Base-by-base conservation (phyloP, 2,329 filamentous ascomycete genomes). In the Harringtonia aguacate region DNA sequence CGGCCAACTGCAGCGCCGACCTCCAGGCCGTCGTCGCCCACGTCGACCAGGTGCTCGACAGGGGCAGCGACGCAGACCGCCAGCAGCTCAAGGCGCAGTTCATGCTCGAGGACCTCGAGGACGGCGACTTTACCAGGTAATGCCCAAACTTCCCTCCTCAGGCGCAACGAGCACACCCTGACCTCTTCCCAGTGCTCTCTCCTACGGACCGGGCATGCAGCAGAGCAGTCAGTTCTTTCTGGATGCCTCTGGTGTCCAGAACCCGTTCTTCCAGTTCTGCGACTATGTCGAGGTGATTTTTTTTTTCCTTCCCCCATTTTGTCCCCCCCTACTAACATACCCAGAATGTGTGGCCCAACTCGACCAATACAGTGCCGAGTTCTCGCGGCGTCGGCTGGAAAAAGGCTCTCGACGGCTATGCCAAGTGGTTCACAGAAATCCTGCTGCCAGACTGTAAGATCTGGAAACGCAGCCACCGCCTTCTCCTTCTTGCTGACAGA, bases 181-280 rank as follows among this genome's bases (percentile, higher is more conserved):
- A 12, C 36, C 10, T 20, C 24, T 1, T 14, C 1, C 4, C 40
- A 67, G 65, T 41, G 69, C 69, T 0, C 59, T 79, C 24, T 62
- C 72, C 51, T 69, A 69, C 36, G 77, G 73, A 0, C 75, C 75
- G 1, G 77, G 69, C 64, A 53, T 66, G 4, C 79, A 73, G 72
- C 77, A 81, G 55, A 59, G 59, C 17, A 45, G 44, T 8, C 49
- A 52, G 38, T 48, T 50, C 35, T 53, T 40, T 31, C 22, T 42
- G 43, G 61, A 63, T 50, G 69, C 71, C 49, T 65, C 62, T 47
- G 63, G 60, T 10, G 56, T 70, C 52, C 39, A 20, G 33, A 44
- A 45, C 20, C 18, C 27, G 0, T 76, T 73, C 57, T 72, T 48
- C 53, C 52, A 62, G 45, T 75, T 70, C 56, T 72, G 69, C 48